These are phyloP conservation scores for Alternaria angustiovoidea DNA, from an alignment of 2,329 filamentous ascomycete genomes.

Conservation along the genomic window DNA sequence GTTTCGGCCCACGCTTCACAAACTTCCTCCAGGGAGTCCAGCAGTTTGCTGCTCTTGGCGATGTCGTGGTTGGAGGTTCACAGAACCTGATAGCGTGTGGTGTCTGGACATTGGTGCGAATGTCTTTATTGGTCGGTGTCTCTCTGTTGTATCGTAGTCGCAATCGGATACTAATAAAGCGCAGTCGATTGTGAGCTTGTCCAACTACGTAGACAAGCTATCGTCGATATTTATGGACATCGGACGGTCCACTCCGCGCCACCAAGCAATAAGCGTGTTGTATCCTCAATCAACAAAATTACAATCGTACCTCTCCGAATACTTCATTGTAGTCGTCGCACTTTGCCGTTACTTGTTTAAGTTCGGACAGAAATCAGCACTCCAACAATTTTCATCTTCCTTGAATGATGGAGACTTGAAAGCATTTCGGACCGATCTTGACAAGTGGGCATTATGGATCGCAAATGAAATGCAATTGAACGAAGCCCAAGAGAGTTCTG, in stretches of 20 bases:
- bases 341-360: slow-evolving; percentile 51
- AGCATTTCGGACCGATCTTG: slow-evolving; percentile 45
- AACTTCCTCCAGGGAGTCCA: slow-evolving; percentile 54
- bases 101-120: slow-evolving; percentile 57
- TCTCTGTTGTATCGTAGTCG: slow-evolving; percentile 25
- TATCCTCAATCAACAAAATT: slow-evolving; percentile 52
- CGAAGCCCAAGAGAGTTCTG: slow-evolving; percentile 40
- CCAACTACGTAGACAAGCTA: slow-evolving; percentile 51
- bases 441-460: slow-evolving; percentile 48
- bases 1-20: slow-evolving; percentile 54
- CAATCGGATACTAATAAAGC: neutral
- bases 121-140: slow-evolving; percentile 52
- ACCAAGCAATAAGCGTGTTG: slow-evolving; percentile 51
- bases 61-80: slow-evolving; percentile 53
- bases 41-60: slow-evolving; percentile 56
- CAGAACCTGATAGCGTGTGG: slow-evolving; percentile 58
- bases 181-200: slow-evolving; percentile 44
- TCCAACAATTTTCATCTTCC: slow-evolving; percentile 44
- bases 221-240: slow-evolving; percentile 53
- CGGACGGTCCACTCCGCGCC: slow-evolving; percentile 52
- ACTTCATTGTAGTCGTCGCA: slow-evolving; percentile 53
- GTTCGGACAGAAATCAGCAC: slow-evolving; percentile 43
- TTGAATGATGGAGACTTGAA: slow-evolving; percentile 47
- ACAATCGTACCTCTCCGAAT: slow-evolving; percentile 50
- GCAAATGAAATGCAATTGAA: slow-evolving; percentile 44